Evolutionary conservation across 345 rosid species (phyloP).

Genomic region (Cardiospermum halicacabum): DNA sequence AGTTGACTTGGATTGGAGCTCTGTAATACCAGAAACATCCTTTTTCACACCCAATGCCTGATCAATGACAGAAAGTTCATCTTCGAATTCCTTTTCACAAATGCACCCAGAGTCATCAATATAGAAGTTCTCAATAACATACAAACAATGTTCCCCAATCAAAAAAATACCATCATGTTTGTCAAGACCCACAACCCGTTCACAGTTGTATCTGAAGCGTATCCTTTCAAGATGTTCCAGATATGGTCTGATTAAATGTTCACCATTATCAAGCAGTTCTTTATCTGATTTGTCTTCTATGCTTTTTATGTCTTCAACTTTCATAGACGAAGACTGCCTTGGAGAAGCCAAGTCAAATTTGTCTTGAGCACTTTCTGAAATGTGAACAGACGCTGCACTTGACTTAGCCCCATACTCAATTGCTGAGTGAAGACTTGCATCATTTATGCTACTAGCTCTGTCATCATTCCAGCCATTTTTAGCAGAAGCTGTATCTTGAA

Average conservation of each 20-base stretch:
- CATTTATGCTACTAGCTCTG: constrained; percentile 80
- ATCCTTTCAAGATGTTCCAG: constrained; percentile 94
- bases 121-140: constrained; percentile 90
- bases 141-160: constrained; percentile 85
- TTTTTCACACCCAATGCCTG: constrained; percentile 99
- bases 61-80: constrained; percentile 96
- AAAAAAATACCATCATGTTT: constrained; percentile 97
- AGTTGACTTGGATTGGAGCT: constrained; percentile 87
- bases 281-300: constrained; percentile 71
- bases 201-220: constrained; percentile 88
- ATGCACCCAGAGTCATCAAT: constrained; percentile 79
- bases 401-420: constrained; percentile 87
- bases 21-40: constrained; percentile 62
- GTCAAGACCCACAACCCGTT: constrained; percentile 94
- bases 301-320: constrained; percentile 54
- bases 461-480: constrained; percentile 90
- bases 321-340: constrained; percentile 60
- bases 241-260: constrained; percentile 93
- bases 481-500: constrained; percentile 47
- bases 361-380: constrained; percentile 62
- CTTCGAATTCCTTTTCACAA: constrained; percentile 93
- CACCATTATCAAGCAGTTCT: constrained; percentile 93
- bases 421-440: constrained; percentile 96
- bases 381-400: constrained; percentile 62
- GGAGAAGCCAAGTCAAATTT: constrained; percentile 83